Base-by-base conservation (phyloP, 2,329 filamentous ascomycete genomes). In the Parafenestella ontariensis region DNA sequence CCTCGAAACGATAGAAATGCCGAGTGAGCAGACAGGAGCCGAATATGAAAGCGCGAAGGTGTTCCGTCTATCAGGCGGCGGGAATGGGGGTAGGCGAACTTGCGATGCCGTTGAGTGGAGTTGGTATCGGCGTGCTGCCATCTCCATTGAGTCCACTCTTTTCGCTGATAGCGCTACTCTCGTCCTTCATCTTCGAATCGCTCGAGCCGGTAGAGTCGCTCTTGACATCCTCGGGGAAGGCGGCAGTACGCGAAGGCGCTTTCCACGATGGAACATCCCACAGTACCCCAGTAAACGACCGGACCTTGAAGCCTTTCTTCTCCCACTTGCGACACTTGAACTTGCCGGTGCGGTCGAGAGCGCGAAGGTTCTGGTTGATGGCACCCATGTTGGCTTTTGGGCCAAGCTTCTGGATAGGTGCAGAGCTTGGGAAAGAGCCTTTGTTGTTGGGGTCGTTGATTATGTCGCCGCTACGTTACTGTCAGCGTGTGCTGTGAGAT, bases 331-430 rank as follows among this genome's bases (percentile, higher is more conserved):
- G 90, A 77, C 93, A 97, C 9, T 95, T 93, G 61, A 64, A 64
- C 70, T 94, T 90, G 64, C 94, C 94, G 7, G 90, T 90, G 57
- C 94, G 89, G 77, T 99, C 95, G 61, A 99, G 89, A 11, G 95
- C 94, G 50, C 95, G 91, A 45, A 99, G 88, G 47, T 92, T 91
- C 49, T 95, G 95, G 73, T 99, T 99, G 83, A 99, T 99, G 55
- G 94, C 94, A 61, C 95, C 95, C 69, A 94, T 91, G 75, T 97
- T 98, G 46, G 94, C 94, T 77, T 97, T 98, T 64, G 95, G 95
- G 3, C 94, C 94, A 23, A 98, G 88, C 76, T 96, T 96, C 78
- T 94, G 91, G 46, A 83, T 81, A 40, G 81, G 77, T 20, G 75
- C 71, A n/a, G 71, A 66, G 57, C 74, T 71, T 54, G 72, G 66